A percentile compares a stretch with the other conserved stretches of the same genome.
Conservation (phyloP, 192 early-diverging fungal species). For the Coemansia sp. region DNA sequence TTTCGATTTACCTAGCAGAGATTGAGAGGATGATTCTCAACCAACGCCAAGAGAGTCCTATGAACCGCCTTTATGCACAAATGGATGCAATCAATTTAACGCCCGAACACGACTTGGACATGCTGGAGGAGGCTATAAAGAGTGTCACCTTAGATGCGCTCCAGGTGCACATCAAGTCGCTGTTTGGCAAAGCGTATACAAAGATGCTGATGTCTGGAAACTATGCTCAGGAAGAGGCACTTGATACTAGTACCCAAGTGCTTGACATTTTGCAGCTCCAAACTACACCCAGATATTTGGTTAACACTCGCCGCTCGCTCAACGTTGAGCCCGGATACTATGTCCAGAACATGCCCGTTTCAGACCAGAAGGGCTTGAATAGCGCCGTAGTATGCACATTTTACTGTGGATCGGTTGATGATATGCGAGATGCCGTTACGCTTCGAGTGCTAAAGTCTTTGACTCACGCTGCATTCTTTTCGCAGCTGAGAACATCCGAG, state of each 20-base stretch:
- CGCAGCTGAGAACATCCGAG: conserved; percentile 88
- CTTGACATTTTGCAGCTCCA: conserved; percentile 60
- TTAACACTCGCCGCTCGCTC: neutral
- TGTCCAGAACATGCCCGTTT: conserved; percentile 2
- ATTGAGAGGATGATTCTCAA: neutral
- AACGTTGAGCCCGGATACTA: conserved; percentile 27
- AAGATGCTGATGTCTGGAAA: conserved; percentile 86
- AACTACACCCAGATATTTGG: conserved; percentile 41
- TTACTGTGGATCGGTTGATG: conserved; percentile 69
- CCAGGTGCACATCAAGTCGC: conserved; percentile 65
- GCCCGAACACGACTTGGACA: conserved; percentile 60
- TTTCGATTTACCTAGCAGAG: conserved; percentile 44
- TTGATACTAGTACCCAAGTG: conserved; percentile 59
- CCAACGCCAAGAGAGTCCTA: neutral
- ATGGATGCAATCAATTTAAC: too few species aligned
- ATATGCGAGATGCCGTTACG: conserved; percentile 59
- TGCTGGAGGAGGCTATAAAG: conserved; percentile 62
- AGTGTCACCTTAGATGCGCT: conserved; percentile 74
- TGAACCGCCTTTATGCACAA: neutral
- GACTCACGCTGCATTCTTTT: conserved; percentile 79
- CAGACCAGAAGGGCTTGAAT: conserved; percentile 78
- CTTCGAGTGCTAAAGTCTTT: conserved; percentile 73
- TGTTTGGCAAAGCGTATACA: conserved; percentile 66
- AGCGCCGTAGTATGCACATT: conserved; percentile 76
- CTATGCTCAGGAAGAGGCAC: conserved; percentile 63